Percentiles rank a stretch among this genome's conserved stretches.
These are phyloP conservation scores for Platanthera zijinensis DNA, from an alignment of 106 monocot genomes.

Conservation along the genomic window DNA sequence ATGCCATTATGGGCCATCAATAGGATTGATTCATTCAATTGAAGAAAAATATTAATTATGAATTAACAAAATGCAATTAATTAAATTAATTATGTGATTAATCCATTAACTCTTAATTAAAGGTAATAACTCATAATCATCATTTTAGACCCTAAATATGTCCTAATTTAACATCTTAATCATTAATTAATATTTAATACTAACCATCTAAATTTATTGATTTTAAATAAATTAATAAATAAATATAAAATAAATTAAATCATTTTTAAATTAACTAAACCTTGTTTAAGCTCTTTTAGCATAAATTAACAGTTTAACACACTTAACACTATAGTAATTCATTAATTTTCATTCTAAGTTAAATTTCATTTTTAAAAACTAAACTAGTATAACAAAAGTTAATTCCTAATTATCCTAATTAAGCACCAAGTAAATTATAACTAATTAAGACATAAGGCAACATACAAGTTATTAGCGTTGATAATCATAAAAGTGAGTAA, in stretches of 20 bases:
- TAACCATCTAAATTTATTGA: background rate
- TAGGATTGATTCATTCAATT: no score
- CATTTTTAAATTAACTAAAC: background rate
- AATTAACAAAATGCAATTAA: background rate
- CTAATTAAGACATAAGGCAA: background rate
- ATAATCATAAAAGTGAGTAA: background rate
- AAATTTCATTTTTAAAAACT: background rate
- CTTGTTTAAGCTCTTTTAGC: background rate
- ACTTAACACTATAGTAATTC: no score
- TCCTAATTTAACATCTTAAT: background rate
- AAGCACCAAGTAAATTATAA: no score
- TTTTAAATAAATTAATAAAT: no score
- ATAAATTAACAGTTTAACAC: background rate
- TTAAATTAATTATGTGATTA: background rate
- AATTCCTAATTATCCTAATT: background rate
- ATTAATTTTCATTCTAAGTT: background rate
- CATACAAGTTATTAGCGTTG: background rate
- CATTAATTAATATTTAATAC: background rate
- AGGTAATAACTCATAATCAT: no score
- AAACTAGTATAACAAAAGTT: background rate
- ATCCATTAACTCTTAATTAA: background rate
- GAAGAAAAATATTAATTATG: background rate
- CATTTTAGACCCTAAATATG: no score
- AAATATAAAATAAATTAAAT: background rate
- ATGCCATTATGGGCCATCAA: no score